A percentile compares a stretch with the other conserved stretches of the same genome.
Conservation (phyloP, 1,139 yeast species). For the Taphrina pruni region DNA sequence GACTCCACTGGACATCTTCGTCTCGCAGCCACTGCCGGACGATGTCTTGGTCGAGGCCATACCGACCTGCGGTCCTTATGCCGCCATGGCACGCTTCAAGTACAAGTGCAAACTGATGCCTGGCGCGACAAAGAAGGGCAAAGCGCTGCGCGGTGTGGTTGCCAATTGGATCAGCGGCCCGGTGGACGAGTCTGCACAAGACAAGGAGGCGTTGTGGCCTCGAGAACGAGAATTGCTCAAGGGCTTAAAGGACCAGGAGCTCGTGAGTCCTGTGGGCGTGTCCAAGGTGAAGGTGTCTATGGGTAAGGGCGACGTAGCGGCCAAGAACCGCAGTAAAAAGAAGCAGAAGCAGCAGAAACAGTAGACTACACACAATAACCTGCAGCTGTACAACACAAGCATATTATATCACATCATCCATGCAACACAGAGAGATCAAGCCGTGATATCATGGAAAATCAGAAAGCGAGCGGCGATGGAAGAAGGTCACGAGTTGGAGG, state of each 20-base stretch:
- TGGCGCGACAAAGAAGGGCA: slow-evolving; percentile 88
- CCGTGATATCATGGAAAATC: no score
- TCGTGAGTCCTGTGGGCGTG: slow-evolving; percentile 61
- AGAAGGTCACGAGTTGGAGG: not conserved
- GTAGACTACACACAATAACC: no score
- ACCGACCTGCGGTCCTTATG: slow-evolving; percentile 95
- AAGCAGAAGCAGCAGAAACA: slow-evolving; percentile 2
- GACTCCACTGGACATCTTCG: slow-evolving; percentile 50
- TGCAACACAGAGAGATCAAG: no score
- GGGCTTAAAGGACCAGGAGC: slow-evolving; percentile 62
- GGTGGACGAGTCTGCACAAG: slow-evolving; percentile 59
- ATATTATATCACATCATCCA: no score
- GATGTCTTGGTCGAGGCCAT: slow-evolving; percentile 65
- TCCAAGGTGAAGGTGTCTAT: slow-evolving; percentile 50
- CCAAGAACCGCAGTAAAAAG: slow-evolving; percentile 20
- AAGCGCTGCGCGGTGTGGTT: slow-evolving; percentile 63
- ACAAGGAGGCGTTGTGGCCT: slow-evolving; percentile 71
- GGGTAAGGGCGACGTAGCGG: slow-evolving; percentile 23
- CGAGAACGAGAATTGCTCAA: slow-evolving; percentile 66
- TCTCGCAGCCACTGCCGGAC: slow-evolving; percentile 52
- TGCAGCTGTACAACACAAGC: no score
- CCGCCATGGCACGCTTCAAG: slow-evolving; percentile 71
- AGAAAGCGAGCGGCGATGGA: not conserved
- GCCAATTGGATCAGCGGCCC: slow-evolving; percentile 65
- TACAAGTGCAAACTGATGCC: slow-evolving; percentile 86